A percentile compares a stretch with the other conserved stretches of the same genome.
Evolutionary conservation across 2,329 filamentous ascomycete genomes (phyloP).

Genomic region (Monosporascus sp.): DNA sequence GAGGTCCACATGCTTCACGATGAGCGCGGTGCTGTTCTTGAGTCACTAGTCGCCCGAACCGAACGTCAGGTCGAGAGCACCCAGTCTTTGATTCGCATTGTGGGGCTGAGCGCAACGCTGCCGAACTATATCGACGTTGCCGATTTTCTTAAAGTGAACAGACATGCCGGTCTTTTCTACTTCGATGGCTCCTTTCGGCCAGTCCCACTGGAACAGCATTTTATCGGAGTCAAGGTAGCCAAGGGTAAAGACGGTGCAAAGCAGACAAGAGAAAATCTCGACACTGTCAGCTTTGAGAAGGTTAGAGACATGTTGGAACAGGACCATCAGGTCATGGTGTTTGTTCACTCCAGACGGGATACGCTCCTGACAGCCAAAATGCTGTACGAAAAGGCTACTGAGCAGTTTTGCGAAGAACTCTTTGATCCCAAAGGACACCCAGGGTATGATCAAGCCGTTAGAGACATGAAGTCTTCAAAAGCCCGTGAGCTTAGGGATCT

Average conservation of each 20-base stretch:
- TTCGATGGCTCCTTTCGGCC: constrained; percentile 95
- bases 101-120: constrained; percentile 90
- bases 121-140: constrained; percentile 97
- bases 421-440: constrained; percentile 79
- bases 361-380: constrained; percentile 84
- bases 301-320: constrained; percentile 85
- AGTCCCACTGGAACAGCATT: constrained; percentile 94
- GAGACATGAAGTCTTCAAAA: constrained; percentile 80
- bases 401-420: constrained; percentile 72
- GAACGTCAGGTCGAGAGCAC: constrained; percentile 97
- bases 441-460: constrained; percentile 70
- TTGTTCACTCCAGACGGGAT: constrained; percentile 94
- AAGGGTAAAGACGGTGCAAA: constrained; percentile 83
- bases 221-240: constrained; percentile 91
- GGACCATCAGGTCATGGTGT: constrained; percentile 99
- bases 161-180: constrained; percentile 88
- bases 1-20: constrained; percentile 99
- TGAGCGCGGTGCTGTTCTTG: constrained; percentile 90
- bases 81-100: constrained; percentile 91
- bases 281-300: constrained; percentile 85
- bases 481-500: constrained; percentile 85
- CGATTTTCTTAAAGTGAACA: constrained; percentile 94
- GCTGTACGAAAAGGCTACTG: constrained; percentile 78
- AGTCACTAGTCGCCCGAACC: constrained; percentile 91
- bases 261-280: constrained; percentile 81